Percentiles rank a stretch among this genome's conserved stretches.
Conservation (phyloP, 345 rosid genomes). For the Linum usitatissimum region DNA sequence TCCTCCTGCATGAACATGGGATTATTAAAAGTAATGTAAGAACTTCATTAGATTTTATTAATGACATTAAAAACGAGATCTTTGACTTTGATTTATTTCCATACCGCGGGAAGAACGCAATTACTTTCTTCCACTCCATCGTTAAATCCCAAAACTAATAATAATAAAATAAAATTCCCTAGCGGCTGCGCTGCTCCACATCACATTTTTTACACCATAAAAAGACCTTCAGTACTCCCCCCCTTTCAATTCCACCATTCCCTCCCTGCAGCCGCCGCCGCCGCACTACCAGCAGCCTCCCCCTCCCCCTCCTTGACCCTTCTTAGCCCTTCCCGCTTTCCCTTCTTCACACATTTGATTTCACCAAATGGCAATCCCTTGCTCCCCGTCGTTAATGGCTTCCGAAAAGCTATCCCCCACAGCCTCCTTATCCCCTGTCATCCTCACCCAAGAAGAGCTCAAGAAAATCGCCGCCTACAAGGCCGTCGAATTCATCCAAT, state of each 20-base stretch:
- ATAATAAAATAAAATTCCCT: not conserved
- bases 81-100: too few relatives aligned
- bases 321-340: not conserved
- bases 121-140: not conserved
- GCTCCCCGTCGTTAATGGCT: conserved; percentile 9
- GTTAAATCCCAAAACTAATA: too few relatives aligned
- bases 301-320: not conserved
- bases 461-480: conserved; percentile 75
- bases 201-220: not conserved
- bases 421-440: conserved; percentile 17
- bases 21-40: too few relatives aligned
- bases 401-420: conserved; percentile 17
- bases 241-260: not conserved
- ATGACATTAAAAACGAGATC: too few relatives aligned
- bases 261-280: not conserved
- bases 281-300: not conserved
- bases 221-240: not conserved
- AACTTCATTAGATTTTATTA: too few relatives aligned
- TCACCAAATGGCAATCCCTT: conserved; percentile 9
- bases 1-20: too few relatives aligned
- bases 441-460: conserved; percentile 63
- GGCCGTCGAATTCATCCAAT: conserved; percentile 82
- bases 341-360: not conserved
- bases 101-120: too few relatives aligned
- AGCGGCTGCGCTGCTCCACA: not conserved